Evolutionary conservation across 257 asterid genomes (phyloP).

Genomic region (Eucommia ulmoides): DNA sequence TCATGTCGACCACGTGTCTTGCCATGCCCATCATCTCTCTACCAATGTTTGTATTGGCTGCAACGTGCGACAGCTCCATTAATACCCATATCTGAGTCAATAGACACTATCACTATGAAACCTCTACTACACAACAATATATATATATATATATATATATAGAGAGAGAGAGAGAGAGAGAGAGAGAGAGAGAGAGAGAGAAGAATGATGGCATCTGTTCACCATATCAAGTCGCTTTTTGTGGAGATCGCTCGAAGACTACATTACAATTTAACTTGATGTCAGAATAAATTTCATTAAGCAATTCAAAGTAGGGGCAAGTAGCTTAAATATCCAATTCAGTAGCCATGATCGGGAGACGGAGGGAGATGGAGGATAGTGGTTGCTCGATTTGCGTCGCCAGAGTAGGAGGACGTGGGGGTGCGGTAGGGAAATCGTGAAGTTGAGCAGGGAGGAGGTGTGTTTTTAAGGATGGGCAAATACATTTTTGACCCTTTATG

Average conservation of each 20-base stretch:
- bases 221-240: conserved; percentile 81
- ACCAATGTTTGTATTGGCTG: conserved; percentile 22
- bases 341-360: too few species aligned
- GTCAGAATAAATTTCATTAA: conserved; percentile 7
- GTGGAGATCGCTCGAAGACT: conserved; percentile 62
- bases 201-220: conserved; percentile 20
- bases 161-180: background rate
- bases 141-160: background rate
- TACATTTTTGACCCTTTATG: too few species aligned
- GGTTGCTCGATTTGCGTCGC: too few species aligned
- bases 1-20: conserved; percentile 38
- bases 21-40: conserved; percentile 41
- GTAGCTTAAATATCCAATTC: too few species aligned
- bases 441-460: too few species aligned
- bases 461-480: too few species aligned
- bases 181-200: too few species aligned
- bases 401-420: too few species aligned
- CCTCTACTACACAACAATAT: background rate
- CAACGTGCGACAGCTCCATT: conserved; percentile 53
- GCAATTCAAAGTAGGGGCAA: too few species aligned
- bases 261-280: conserved; percentile 26
- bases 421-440: too few species aligned
- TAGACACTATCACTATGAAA: background rate
- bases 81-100: conserved; percentile 39
- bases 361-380: too few species aligned